Evolutionary conservation across 805 yeast species (phyloP).

Genomic region (Starmerella davenportii): DNA sequence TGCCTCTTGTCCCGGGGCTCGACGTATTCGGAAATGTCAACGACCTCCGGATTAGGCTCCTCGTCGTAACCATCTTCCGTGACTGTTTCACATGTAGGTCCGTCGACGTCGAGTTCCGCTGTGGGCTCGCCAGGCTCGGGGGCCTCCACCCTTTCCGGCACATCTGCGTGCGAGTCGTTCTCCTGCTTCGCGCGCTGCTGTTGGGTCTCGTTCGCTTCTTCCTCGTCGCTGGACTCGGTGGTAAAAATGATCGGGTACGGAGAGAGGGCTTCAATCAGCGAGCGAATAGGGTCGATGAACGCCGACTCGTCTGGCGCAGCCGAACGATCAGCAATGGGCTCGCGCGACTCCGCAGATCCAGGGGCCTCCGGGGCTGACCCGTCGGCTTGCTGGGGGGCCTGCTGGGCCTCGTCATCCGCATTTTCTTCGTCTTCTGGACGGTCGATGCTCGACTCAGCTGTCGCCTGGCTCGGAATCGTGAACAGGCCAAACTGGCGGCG

Average conservation of each 20-base stretch:
- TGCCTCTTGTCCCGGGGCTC: background rate
- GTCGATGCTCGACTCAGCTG: background rate
- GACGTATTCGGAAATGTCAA: background rate
- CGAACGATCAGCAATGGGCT: conserved; percentile 4
- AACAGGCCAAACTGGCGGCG: conserved; percentile 8
- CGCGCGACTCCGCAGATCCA: background rate
- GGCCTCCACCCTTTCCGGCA: background rate
- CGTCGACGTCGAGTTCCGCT: conserved; percentile 1
- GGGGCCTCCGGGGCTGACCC: conserved; percentile 6
- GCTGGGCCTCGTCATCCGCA: background rate
- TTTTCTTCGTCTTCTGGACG: conserved; percentile 2
- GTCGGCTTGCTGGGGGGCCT: background rate
- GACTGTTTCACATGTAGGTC: conserved; percentile 11
- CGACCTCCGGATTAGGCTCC: conserved; percentile 2
- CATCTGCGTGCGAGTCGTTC: background rate
- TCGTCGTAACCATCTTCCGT: conserved; percentile 8
- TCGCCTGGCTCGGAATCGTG: background rate
- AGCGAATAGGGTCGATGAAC: conserved; percentile 5
- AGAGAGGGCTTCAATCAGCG: conserved; percentile 8
- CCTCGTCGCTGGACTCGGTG: conserved; percentile 11
- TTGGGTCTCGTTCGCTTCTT: background rate
- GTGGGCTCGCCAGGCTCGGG: background rate
- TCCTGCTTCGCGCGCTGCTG: background rate
- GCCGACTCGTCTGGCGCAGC: background rate
- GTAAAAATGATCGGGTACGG: conserved; percentile 6